Evolutionary conservation across 2,329 filamentous ascomycete genomes (phyloP), one percentile per base, ranked within the genome.

Genomic region (Aspergillus candidus): DNA sequence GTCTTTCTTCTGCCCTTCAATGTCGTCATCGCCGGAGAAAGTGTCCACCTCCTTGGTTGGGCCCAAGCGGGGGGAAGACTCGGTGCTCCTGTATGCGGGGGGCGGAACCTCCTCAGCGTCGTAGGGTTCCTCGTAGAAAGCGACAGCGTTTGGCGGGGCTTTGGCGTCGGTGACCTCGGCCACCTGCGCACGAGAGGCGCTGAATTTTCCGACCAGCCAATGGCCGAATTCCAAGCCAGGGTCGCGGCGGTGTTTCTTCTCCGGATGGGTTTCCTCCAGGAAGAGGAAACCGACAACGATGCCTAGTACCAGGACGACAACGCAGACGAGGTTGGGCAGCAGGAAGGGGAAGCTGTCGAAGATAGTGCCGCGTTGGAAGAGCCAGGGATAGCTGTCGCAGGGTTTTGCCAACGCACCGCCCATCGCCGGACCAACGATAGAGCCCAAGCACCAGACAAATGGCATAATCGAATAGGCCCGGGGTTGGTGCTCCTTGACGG

Each of bases 401-500:
- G 93, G 93, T 57, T 88, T 80, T 40, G 93, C 91, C 40, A 98
- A 77, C 46, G 88, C 82, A 57, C 93, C 93, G 60, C 93, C 93
- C 61, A 97, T 85, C 63, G 87, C 86, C 38, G 91, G 90, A 30
- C 93, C 93, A 55, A 96, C 76, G 57, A 97, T 95, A 22, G 91
- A 95, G 75, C 93, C 93, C 60, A 98, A 77, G 63, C 90, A 96
- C 93, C 93, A 98, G 18, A 97, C 88, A 63, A 95, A 88, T 6
- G 93, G 93, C 89, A 98, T 96, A 55, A 97, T 90, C 11, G 91
- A 88, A 70, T 94, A 98, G 39, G 91, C 93, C 57, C 88, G 87
- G 55, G 90, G 86, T 66, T 97, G 90, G 64, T 97, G 89, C 66
- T 91, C 86, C 69, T 95, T 94, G 48, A 86, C 84, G 4, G 88